A percentile compares a stretch with the other conserved stretches of the same genome.
These are phyloP conservation scores for Yarrowia sp. DNA, from an alignment of 805 yeast genomes.

Conservation along the genomic window DNA sequence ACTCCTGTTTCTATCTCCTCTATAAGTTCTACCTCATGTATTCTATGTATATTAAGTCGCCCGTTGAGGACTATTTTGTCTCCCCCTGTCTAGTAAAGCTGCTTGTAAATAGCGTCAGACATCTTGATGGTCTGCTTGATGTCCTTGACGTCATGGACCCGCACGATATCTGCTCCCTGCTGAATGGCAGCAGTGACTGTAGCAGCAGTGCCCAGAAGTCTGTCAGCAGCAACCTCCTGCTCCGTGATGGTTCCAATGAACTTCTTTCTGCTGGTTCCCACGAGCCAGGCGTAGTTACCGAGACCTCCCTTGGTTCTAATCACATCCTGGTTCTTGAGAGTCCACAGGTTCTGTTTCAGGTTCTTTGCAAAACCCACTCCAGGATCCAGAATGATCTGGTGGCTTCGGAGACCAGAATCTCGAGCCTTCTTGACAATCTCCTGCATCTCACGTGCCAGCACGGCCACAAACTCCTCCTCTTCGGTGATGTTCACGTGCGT, in stretches of 20 bases:
- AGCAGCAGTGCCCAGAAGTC: slow-evolving; percentile 80
- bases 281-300: slow-evolving; percentile 65
- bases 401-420: slow-evolving; percentile 70
- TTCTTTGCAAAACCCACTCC: slow-evolving; percentile 97
- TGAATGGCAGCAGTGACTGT: slow-evolving; percentile 75
- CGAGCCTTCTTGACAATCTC: slow-evolving; percentile 63
- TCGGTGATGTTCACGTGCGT: slow-evolving; percentile 45
- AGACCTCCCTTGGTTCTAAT: slow-evolving; percentile 42
- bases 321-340: slow-evolving; percentile 56
- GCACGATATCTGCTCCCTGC: slow-evolving; percentile 75
- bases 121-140: slow-evolving; percentile 61
- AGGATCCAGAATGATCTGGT: slow-evolving; percentile 94
- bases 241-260: slow-evolving; percentile 81
- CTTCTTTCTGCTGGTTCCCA: slow-evolving; percentile 89
- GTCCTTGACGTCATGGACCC: slow-evolving; percentile 84
- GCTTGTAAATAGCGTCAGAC: slow-evolving; percentile 76
- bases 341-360: slow-evolving; percentile 67
- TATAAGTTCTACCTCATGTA: too few species aligned
- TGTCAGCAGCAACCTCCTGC: slow-evolving; percentile 61
- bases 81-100: slow-evolving; percentile 14
- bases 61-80: neutral
- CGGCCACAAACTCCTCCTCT: slow-evolving; percentile 53
- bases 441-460: slow-evolving; percentile 71
- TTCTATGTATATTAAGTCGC: too few species aligned
- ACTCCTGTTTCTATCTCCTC: too few species aligned